These are phyloP conservation scores for Marasmius sp. DNA, from an alignment of 1,284 basidiomycete genomes.

Conservation along the genomic window DNA sequence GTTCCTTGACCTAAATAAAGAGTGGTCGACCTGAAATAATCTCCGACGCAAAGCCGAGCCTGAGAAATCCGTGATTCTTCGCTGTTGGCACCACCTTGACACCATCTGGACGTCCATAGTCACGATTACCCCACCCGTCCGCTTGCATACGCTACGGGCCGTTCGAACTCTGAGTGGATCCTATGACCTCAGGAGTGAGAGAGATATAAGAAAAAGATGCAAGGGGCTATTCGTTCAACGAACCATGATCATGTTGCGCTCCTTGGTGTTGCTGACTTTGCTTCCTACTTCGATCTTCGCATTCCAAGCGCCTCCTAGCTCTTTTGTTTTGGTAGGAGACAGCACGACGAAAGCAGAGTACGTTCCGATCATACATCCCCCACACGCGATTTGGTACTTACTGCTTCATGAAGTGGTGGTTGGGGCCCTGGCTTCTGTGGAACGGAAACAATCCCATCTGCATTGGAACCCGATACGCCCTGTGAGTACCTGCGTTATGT, in stretches of 20 bases:
- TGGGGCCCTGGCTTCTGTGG: constrained; percentile 47
- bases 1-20: not conserved
- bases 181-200: too few relatives aligned
- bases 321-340: constrained; percentile 33
- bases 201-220: too few relatives aligned
- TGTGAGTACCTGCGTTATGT: constrained; percentile 38
- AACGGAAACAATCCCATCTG: constrained; percentile 34
- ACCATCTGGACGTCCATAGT: too few relatives aligned
- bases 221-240: not conserved
- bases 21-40: not conserved
- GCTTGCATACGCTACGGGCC: too few relatives aligned
- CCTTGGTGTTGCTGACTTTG: not conserved
- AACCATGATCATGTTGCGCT: not conserved
- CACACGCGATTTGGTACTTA: constrained; percentile 19
- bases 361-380: not conserved
- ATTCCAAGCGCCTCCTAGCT: constrained; percentile 5
- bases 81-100: too few relatives aligned
- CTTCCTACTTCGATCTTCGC: not conserved
- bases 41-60: not conserved
- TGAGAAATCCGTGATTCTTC: too few relatives aligned
- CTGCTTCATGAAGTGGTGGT: constrained; percentile 34
- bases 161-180: too few relatives aligned
- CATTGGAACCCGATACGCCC: constrained; percentile 31
- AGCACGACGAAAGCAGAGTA: constrained; percentile 40
- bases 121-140: too few relatives aligned